Evolutionary conservation across 2,329 filamentous ascomycete species (phyloP), one percentile per base, ranked within the genome.

Genomic region (Aspergillus amoenus): DNA sequence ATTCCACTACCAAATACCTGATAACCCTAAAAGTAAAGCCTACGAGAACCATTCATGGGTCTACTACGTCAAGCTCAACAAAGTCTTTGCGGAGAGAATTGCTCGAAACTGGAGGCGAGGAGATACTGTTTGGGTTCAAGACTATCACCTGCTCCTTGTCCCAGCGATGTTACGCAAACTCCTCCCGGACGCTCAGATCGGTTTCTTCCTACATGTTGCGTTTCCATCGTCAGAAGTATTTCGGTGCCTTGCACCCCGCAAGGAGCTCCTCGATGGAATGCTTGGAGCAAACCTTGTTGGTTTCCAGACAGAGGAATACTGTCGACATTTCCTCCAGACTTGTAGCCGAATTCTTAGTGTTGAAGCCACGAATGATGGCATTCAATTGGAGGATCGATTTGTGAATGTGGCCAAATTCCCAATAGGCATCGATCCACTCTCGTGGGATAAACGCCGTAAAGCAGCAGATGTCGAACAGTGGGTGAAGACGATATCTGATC

Each of bases 201-300:
- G 93, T 11, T 94, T 97, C 79, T 97, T 97, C 78, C 79, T 97
- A 15, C 93, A 97, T 70, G 91, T 93, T 27, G 92, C 93, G 0
- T 97, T 97, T 74, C 93, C 93, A 0, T 97, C 93, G 0, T 97
- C 93, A 0, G 93, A 97, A 69, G 91, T 97, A 1, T 97, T 97
- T 77, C 86, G 93, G 47, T 97, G 93, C 72, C 78, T 97, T 21
- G 90, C 93, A 3, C 88, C 91, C 11, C 89, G 93, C 57, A 93
- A 89, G 64, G 85, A 96, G 73, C 83, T 97, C 9, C 83, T 97
- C 1, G 89, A 96, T 66, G 93, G 94, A 55, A 93, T 97, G 81
- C 84, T 97, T 0, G 93, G 93, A 9, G 91, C 94, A 55, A 96
- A 97, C 66, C 80, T 97, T 12, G 85, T 97, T 61, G 93, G 91